Conservation (phyloP, 441 rosid genomes). For the Corymbia citriodora region DNA sequence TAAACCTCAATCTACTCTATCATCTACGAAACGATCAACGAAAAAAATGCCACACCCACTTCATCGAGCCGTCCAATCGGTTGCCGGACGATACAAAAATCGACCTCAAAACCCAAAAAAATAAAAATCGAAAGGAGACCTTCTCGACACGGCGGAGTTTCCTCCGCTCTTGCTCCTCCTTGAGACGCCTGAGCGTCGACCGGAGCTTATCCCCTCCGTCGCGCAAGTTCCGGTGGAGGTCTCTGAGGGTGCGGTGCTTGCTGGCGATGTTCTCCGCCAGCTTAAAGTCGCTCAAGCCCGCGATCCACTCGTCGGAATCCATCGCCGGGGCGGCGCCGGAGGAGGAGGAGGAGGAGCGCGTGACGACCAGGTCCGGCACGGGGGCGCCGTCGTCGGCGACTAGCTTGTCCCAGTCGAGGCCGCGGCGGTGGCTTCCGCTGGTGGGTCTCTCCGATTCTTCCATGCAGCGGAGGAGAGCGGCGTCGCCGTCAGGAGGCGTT, state of each 20-base stretch:
- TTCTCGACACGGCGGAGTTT: conserved; percentile 6
- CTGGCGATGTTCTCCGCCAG: conserved; percentile 38
- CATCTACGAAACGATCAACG: neutral
- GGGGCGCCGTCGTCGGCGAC: conserved; percentile 26
- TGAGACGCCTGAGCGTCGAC: conserved; percentile 16
- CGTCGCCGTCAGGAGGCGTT: neutral
- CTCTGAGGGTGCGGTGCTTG: neutral
- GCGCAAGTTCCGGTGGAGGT: neutral
- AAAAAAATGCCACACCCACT: neutral
- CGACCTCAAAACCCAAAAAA: neutral
- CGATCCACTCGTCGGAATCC: conserved; percentile 8
- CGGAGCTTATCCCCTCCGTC: conserved; percentile 54
- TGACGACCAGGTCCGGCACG: conserved; percentile 26
- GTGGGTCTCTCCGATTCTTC: conserved; percentile 8
- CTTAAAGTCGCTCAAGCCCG: conserved; percentile 20
- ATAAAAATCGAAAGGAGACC: conserved; percentile 10
- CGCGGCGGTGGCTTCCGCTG: conserved; percentile 12
- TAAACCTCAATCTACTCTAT: neutral
- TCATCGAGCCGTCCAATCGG: neutral
- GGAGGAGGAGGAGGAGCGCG: neutral
- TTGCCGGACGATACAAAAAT: neutral
- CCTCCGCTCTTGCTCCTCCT: conserved; percentile 50
- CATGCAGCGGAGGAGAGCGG: conserved; percentile 12
- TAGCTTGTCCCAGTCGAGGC: conserved; percentile 37
- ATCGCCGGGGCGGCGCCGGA: neutral